Percentiles rank a stretch among this genome's conserved stretches.
Conservation (phyloP, 2,329 filamentous ascomycete species). For the Fusarium camptoceras region DNA sequence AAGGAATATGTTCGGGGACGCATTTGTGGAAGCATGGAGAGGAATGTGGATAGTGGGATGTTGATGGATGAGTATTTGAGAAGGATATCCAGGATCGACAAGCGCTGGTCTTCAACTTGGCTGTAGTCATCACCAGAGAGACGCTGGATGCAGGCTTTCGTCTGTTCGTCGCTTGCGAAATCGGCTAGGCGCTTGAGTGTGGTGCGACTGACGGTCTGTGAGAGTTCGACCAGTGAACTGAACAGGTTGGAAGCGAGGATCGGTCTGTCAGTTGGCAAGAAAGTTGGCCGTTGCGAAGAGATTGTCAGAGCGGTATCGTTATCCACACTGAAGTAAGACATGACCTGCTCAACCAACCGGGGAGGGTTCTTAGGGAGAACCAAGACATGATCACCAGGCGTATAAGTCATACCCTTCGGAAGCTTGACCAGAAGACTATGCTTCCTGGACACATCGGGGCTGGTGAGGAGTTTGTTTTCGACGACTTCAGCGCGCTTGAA, state of each 20-base stretch:
- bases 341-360: constrained; percentile 69
- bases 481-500: constrained; percentile 24
- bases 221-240: constrained; percentile 77
- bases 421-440: constrained; percentile 74
- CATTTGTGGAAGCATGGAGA: constrained; percentile 81
- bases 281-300: constrained; percentile 59
- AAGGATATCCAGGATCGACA: constrained; percentile 76
- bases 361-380: constrained; percentile 77
- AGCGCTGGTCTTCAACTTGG: constrained; percentile 65
- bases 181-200: constrained; percentile 49
- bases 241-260: constrained; percentile 73
- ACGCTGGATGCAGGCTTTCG: constrained; percentile 59
- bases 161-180: constrained; percentile 59
- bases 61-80: constrained; percentile 69
- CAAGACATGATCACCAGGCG: constrained; percentile 80
- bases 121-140: constrained; percentile 61
- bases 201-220: constrained; percentile 76
- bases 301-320: constrained; percentile 77
- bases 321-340: constrained; percentile 74
- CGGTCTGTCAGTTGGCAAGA: constrained; percentile 65
- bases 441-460: constrained; percentile 56
- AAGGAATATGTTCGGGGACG: constrained; percentile 15
- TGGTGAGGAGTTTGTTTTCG: constrained; percentile 14
- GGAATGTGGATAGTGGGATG: constrained; percentile 73
- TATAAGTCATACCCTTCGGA: constrained; percentile 73